phyloP scores from a whole-genome alignment of 1,139 yeast species.

The Protomyces lactucae-debilis region DNA sequence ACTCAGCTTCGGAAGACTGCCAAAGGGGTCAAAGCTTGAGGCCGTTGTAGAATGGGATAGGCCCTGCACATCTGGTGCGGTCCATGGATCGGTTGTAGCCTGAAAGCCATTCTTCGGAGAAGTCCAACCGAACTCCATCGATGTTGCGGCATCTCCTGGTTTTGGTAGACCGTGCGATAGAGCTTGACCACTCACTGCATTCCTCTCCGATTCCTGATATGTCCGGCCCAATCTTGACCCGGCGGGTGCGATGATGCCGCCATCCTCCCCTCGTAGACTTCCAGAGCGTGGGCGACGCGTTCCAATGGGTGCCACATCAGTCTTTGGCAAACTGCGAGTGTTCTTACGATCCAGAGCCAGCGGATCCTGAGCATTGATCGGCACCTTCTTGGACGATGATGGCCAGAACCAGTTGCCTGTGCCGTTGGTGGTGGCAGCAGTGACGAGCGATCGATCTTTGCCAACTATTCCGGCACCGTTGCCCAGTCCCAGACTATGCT shows the following conservation, averaged over 20 bases:
- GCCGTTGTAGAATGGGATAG: background rate
- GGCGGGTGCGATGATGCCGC: background rate
- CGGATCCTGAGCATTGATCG: constrained; percentile 1
- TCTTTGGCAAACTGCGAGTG: constrained; percentile 18
- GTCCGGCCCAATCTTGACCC: background rate
- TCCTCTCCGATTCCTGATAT: background rate
- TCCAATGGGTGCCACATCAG: constrained; percentile 26
- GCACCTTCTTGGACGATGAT: background rate
- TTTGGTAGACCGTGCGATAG: background rate
- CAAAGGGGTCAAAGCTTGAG: background rate
- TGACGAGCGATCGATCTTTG: background rate
- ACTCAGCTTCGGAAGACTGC: background rate
- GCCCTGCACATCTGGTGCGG: background rate
- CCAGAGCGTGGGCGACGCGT: constrained; percentile 21
- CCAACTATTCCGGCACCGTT: background rate
- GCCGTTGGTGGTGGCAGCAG: background rate
- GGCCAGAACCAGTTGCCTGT: constrained; percentile 24
- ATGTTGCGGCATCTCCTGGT: background rate
- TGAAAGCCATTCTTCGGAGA: background rate
- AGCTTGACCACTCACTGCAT: background rate
- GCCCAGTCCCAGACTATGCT: background rate
- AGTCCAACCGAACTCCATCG: background rate
- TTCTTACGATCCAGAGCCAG: constrained; percentile 20
- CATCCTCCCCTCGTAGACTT: constrained; percentile 6
- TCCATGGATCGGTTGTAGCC: background rate